Evolutionary conservation across 2,329 filamentous ascomycete genomes (phyloP).

Genomic region (Akanthomyces muscarius): DNA sequence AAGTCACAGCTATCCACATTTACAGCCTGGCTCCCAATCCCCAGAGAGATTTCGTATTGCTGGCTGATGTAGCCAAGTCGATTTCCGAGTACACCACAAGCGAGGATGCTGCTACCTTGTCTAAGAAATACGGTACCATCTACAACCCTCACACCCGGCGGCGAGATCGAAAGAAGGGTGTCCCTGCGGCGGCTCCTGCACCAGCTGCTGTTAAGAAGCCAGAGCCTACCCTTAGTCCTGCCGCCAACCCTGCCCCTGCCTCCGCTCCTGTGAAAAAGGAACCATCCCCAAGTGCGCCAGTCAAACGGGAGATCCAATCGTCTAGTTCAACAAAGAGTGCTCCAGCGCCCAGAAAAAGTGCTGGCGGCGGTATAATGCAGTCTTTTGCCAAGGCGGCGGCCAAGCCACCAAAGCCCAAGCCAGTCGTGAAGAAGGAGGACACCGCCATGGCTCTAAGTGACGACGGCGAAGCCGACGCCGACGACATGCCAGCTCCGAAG

Average conservation of each 20-base stretch:
- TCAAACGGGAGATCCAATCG: constrained; percentile 26
- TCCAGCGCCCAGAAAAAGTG: constrained; percentile 51
- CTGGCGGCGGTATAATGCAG: constrained; percentile 65
- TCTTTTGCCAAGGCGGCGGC: constrained; percentile 65
- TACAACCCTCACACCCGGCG: constrained; percentile 63
- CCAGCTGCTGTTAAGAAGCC: constrained; percentile 29
- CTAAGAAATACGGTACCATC: constrained; percentile 68
- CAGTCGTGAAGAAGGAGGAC: constrained; percentile 28
- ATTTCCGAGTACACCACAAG: constrained; percentile 51
- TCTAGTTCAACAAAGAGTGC: constrained; percentile 29
- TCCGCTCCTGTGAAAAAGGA: constrained; percentile 3
- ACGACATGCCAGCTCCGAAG: constrained; percentile 29
- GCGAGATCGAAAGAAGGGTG: constrained; percentile 39
- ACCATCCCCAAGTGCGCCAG: neutral
- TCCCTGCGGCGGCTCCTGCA: constrained; percentile 22
- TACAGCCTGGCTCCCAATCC: constrained; percentile 76
- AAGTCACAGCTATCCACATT: constrained; percentile 76
- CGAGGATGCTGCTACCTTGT: constrained; percentile 56
- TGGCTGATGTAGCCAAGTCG: constrained; percentile 67
- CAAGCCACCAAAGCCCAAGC: constrained; percentile 47
- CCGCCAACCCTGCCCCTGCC: constrained; percentile 20
- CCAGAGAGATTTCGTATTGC: constrained; percentile 63
- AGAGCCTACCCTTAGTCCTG: constrained; percentile 23
- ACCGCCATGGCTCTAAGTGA: constrained; percentile 33
- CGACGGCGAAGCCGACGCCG: constrained; percentile 39